A percentile compares a stretch with the other conserved stretches of the same genome.
Conservation (phyloP, 2,329 filamentous ascomycete genomes). For the Calonectria naviculata region DNA sequence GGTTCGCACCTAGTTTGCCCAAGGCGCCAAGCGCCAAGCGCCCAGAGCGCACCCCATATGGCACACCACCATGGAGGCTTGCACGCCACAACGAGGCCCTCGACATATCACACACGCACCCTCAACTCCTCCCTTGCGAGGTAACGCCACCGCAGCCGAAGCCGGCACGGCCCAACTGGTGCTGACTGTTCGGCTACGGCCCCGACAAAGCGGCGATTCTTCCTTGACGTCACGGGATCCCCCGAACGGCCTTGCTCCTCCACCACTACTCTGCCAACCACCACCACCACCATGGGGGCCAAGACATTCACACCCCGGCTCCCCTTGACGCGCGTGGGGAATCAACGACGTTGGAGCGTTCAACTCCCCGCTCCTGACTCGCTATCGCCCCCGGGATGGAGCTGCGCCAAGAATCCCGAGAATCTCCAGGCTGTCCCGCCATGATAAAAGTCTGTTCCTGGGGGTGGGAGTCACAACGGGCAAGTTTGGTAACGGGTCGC, state of each 20-base stretch:
- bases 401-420: conserved; percentile 31
- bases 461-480: conserved; percentile 27
- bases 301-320: conserved; percentile 13
- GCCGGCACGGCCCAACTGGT: conserved; percentile 18
- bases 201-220: not conserved
- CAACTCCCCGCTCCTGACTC: conserved; percentile 30
- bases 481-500: not conserved
- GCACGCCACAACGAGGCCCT: not conserved
- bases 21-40: conserved; percentile 36
- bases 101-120: not conserved
- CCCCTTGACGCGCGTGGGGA: conserved; percentile 24
- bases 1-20: conserved; percentile 26
- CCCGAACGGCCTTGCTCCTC: conserved; percentile 18
- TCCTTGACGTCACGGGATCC: conserved; percentile 32
- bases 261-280: conserved; percentile 22
- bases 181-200: not conserved
- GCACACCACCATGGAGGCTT: conserved; percentile 36
- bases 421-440: conserved; percentile 16
- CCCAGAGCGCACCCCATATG: conserved; percentile 25
- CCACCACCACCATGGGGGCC: conserved; percentile 14
- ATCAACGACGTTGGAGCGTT: not conserved
- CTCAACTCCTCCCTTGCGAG: not conserved
- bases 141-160: conserved; percentile 25
- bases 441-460: conserved; percentile 26
- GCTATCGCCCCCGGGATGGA: conserved; percentile 27